Evolutionary conservation across 768 basidiomycete species (phyloP), one percentile per base, ranked within the genome.

Genomic region (Dacryopinax spathularia): DNA sequence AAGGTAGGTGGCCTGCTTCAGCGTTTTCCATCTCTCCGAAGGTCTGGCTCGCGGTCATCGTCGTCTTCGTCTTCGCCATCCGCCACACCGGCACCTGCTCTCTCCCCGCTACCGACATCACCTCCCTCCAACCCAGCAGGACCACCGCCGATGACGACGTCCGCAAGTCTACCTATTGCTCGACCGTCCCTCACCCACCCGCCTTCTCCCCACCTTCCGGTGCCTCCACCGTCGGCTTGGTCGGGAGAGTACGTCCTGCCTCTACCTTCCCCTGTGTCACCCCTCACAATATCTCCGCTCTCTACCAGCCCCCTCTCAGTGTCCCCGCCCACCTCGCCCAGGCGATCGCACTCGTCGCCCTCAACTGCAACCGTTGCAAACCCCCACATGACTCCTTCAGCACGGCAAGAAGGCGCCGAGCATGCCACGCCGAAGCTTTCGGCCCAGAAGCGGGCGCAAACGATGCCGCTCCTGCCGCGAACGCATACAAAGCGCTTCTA

Each of bases 401-500:
- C 10, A 27, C 48, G 31, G 10, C 48, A 56, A 29, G n/a, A 56
- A 9, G 48, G 48, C 48, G 48, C 12, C 48, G 48, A 56, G 5
- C 48, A 27, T 56, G 13, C 48, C 9, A 31, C 25, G 29, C 48
- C 48, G 25, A 56, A 56, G 29, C 10, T 56, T 15, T 31, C 3
- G 9, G 5, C 48, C 18, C 48, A 56, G 48, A 56, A 56, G 29
- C 48, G 48, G 7, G 48, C 60, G 36, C 31, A 25, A 31, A 31
- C 56, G 64, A 67, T 35, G 36, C 48, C 15, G 39, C 35, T n/a
- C n/a, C 59, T 22, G 43, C 44, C 29, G 29, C 31, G 25, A 31
- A 36, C 61, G 33, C 65, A 69, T 43, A 73, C 74, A 65, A 73
- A 71, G 60, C 63, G 73, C 15, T 86, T 81, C 66, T 86, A 96